Evolutionary conservation across 2,329 filamentous ascomycete genomes (phyloP).

Genomic region (Stenocarpella maydis): DNA sequence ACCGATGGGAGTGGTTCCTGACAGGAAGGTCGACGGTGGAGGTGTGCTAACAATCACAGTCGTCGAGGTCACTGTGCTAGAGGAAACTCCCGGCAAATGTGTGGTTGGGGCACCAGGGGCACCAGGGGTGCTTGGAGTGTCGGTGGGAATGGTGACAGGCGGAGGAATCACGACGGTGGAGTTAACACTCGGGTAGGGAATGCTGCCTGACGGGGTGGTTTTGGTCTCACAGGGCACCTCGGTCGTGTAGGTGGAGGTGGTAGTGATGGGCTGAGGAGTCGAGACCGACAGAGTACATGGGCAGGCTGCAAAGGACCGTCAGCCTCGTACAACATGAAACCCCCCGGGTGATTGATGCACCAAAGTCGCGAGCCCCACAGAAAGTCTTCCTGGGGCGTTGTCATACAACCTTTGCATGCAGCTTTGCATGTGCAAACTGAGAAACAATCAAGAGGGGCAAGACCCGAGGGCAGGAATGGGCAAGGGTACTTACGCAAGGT

Average conservation of each 20-base stretch:
- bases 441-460: neutral
- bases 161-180: constrained; percentile 29
- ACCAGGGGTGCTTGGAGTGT: neutral
- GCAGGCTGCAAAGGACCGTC: constrained; percentile 51
- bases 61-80: constrained; percentile 29
- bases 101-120: neutral
- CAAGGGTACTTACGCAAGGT: constrained; percentile 52
- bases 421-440: neutral
- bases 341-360: too few relatives aligned
- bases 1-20: constrained; percentile 35
- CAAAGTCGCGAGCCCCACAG: neutral
- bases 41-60: constrained; percentile 37
- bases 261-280: constrained; percentile 43
- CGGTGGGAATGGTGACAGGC: constrained; percentile 32
- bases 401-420: neutral
- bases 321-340: constrained; percentile 35
- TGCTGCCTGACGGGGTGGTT: constrained; percentile 25
- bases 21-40: constrained; percentile 36
- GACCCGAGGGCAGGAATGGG: neutral
- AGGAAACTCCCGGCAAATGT: constrained; percentile 34
- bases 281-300: constrained; percentile 53
- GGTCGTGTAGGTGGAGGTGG: constrained; percentile 39
- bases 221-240: constrained; percentile 34
- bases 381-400: neutral
- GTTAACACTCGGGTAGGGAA: constrained; percentile 31